phyloP scores from a whole-genome alignment of 2,329 filamentous ascomycete species.

The Eutypella sp. region DNA sequence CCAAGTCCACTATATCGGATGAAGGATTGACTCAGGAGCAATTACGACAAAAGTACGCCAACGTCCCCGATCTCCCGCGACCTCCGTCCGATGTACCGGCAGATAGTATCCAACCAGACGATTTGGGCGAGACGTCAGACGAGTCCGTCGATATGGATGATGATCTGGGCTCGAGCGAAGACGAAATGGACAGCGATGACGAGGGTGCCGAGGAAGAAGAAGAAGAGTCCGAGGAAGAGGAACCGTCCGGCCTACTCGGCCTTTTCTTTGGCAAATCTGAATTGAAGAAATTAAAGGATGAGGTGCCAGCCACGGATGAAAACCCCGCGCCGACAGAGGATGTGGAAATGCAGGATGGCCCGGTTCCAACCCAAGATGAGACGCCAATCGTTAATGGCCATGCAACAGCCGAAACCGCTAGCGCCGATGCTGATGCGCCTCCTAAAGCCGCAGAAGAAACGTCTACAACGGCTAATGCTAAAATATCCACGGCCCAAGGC shows the following conservation, averaged over 20 bases:
- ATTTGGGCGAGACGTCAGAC: conserved; percentile 50
- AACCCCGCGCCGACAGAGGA: conserved; percentile 21
- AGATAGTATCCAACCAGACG: conserved; percentile 14
- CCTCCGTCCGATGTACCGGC: conserved; percentile 18
- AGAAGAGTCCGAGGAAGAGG: conserved; percentile 38
- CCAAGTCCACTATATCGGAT: conserved; percentile 48
- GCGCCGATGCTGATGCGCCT: background rate
- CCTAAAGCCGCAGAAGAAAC: background rate
- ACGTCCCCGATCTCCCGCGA: conserved; percentile 49
- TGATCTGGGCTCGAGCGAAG: conserved; percentile 55
- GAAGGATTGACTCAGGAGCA: conserved; percentile 66
- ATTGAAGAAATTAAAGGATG: conserved; percentile 45
- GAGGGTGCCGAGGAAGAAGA: conserved; percentile 40
- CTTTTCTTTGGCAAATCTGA: conserved; percentile 57
- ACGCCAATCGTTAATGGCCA: too few species aligned
- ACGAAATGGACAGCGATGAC: conserved; percentile 38
- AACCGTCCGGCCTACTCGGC: conserved; percentile 45
- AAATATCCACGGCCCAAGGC: background rate
- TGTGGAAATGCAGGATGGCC: conserved; percentile 29
- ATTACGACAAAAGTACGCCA: conserved; percentile 62
- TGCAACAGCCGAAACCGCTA: too few species aligned
- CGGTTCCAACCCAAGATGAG: conserved; percentile 6
- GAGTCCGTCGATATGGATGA: conserved; percentile 67
- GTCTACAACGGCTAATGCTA: background rate
- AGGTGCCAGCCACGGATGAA: conserved; percentile 24